Evolutionary conservation across 352 stramenopile species (phyloP).

Genomic region (Plasmopara muralis): DNA sequence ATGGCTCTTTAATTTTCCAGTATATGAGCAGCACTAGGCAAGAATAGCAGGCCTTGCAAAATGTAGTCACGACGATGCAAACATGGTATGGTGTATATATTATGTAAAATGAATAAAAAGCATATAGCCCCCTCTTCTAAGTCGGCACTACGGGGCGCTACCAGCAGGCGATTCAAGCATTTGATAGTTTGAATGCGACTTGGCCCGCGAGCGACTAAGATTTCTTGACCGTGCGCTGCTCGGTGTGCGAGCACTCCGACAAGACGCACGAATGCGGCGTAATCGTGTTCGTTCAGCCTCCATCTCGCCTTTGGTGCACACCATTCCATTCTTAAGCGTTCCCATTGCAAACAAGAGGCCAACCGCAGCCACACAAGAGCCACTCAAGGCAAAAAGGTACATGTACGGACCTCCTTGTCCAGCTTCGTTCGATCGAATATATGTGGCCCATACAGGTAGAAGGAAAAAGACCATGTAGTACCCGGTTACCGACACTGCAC

Average conservation of each 20-base stretch:
- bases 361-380: constrained; percentile 34
- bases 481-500: constrained; percentile 52
- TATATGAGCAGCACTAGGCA: too few relatives aligned
- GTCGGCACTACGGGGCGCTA: constrained; percentile 29
- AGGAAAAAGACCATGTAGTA: constrained; percentile 78
- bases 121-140: neutral
- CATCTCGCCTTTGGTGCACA: constrained; percentile 61
- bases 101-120: neutral
- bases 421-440: constrained; percentile 31
- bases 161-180: constrained; percentile 55
- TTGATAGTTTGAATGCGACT: constrained; percentile 68
- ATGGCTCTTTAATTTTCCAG: too few relatives aligned
- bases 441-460: constrained; percentile 39
- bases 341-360: constrained; percentile 46
- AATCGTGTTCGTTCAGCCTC: constrained; percentile 42
- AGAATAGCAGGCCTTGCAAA: too few relatives aligned
- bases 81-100: neutral
- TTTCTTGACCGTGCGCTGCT: constrained; percentile 54
- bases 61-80: too few relatives aligned
- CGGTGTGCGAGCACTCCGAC: constrained; percentile 49
- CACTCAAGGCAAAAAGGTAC: constrained; percentile 49
- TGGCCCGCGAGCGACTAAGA: constrained; percentile 52
- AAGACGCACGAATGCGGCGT: constrained; percentile 40
- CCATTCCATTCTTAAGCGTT: constrained; percentile 58
- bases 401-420: constrained; percentile 39